Percentiles rank a stretch among this genome's conserved stretches.
Conservation (phyloP, 495 filamentous ascomycete genomes). For the Aspergillus wentii region DNA sequence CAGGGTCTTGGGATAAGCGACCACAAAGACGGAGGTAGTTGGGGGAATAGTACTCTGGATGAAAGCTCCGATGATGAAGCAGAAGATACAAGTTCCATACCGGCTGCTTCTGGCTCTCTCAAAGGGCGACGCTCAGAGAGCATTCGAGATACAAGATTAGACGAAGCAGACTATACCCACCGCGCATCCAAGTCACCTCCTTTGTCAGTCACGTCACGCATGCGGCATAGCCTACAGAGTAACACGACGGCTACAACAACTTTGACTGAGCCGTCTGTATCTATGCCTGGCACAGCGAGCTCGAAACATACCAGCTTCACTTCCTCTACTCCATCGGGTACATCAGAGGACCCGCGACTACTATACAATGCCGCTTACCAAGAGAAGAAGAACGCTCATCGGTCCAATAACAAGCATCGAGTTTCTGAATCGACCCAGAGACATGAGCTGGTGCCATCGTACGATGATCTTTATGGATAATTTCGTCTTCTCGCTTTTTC, state of each 20-base stretch:
- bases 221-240: conserved; percentile 38
- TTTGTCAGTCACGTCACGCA: conserved; percentile 38
- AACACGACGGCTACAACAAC: too few relatives aligned
- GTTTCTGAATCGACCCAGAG: conserved; percentile 13
- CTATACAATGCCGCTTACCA: too few relatives aligned
- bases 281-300: conserved; percentile 24
- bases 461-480: conserved; percentile 43
- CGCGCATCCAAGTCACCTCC: conserved; percentile 33
- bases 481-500: background rate
- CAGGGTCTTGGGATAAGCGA: conserved; percentile 11
- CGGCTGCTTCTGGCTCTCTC: too few relatives aligned
- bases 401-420: too few relatives aligned
- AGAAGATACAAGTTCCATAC: too few relatives aligned
- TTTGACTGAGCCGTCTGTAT: conserved; percentile 17
- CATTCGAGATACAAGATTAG: background rate
- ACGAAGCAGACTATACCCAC: conserved; percentile 14
- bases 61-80: conserved; percentile 7
- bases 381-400: too few relatives aligned
- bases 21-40: too few relatives aligned
- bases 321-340: conserved; percentile 27
- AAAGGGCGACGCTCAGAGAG: too few relatives aligned
- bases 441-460: conserved; percentile 38
- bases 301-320: conserved; percentile 37
- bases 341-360: conserved; percentile 25
- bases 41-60: too few relatives aligned